Conservation (phyloP, 441 rosid genomes). For the Francoa sonchifolia region DNA sequence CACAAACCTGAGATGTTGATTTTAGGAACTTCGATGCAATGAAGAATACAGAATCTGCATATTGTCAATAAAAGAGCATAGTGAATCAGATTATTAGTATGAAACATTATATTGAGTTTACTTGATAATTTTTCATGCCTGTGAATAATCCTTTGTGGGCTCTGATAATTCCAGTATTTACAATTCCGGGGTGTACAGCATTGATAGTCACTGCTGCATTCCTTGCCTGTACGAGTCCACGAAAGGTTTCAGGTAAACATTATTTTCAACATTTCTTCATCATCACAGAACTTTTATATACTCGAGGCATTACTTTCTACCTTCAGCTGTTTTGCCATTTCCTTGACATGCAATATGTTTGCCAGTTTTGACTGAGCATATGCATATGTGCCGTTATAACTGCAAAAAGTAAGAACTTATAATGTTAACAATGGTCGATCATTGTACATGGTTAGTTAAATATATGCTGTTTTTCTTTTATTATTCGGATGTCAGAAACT, state of each 20-base stretch:
- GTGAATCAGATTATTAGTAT: too few species aligned
- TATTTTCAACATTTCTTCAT: neutral
- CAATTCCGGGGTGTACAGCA: constrained; percentile 89
- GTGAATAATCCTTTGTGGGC: constrained; percentile 72
- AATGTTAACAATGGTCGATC: neutral
- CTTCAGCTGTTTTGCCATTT: constrained; percentile 59
- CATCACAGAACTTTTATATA: neutral
- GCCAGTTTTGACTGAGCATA: constrained; percentile 86
- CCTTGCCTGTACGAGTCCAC: constrained; percentile 34
- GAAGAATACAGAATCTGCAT: constrained; percentile 78
- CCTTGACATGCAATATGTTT: constrained; percentile 68
- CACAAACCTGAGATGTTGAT: constrained; percentile 56
- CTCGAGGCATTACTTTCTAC: constrained; percentile 15
- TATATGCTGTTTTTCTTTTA: too few species aligned
- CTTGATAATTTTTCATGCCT: constrained; percentile 52
- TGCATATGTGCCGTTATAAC: constrained; percentile 68
- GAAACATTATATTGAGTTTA: too few species aligned
- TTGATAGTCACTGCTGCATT: constrained; percentile 67
- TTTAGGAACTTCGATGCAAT: constrained; percentile 82
- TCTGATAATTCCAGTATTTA: constrained; percentile 81
- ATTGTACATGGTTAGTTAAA: too few species aligned
- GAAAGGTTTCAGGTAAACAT: neutral
- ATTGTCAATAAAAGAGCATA: too few species aligned
- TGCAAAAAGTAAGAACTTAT: constrained; percentile 14
- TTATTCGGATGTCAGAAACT: too few species aligned